Evolutionary conservation across 164 flowering plant genomes (phyloP), one percentile per base, ranked within the genome.

Genomic region (Taxillus chinensis): DNA sequence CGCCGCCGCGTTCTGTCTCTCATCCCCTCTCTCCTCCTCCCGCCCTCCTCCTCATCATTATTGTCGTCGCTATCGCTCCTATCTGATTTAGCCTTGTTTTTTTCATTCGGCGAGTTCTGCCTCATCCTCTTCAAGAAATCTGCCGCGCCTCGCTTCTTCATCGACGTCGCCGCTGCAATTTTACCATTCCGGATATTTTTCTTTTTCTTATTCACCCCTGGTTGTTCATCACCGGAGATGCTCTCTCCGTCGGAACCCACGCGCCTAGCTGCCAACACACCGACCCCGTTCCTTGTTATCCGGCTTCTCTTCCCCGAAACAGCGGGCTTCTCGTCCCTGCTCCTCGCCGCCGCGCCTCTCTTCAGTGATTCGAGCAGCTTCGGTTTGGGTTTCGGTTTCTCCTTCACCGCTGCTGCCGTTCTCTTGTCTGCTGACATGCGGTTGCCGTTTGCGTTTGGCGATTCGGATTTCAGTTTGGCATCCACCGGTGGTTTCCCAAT

Each of bases 261-360:
- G 54, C 27, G 17, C 27, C 5, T 15, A 0, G 1, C 51, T 12
- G 9, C 4, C 1, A 4, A 0, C n/a, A 14, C 27, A 6, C 3
- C 3, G 6, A 27, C 8, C 4, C 4, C 51, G 13, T 3, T 51
- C 8, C 54, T 51, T 15, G 3, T 14, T 51, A 16, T 14, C 27
- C 15, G 54, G 54, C 54, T 51, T n/a, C 54, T 51, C 27, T 51
- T 51, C 7, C 54, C 54, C 27, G 54, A 51, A n/a, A 51, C 17
- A 27, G 27, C 27, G 4, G 27, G 27, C 8, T 27, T 51, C 8
- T 15, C 54, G 7, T 6, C 7, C 10, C 46, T 43, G 7, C 46
- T 43, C 46, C 10, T 43, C 46, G 10, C 10, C 10, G 10, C 46
- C 46, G 46, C 46, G 46, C 46, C 46, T 43, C 10, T 43, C 46